Conservation (phyloP, 176 grass and related monocot genomes). For the Pontederia crassipes region DNA sequence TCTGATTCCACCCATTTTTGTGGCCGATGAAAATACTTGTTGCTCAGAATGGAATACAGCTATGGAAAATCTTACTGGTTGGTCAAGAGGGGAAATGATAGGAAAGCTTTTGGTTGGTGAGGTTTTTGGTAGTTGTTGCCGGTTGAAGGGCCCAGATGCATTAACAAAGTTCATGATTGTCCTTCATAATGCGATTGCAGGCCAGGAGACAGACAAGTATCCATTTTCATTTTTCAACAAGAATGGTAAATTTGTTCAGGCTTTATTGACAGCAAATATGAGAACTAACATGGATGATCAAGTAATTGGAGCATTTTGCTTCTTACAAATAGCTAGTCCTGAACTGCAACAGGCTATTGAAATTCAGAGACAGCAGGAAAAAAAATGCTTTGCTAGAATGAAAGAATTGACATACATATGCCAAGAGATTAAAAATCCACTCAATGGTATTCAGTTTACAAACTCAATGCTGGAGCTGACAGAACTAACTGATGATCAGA, state of each 20-base stretch:
- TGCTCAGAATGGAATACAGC: slow-evolving; percentile 96
- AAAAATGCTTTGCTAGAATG: slow-evolving; percentile 86
- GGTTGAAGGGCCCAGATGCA: slow-evolving; percentile 79
- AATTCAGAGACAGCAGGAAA: slow-evolving; percentile 90
- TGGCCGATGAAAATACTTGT: slow-evolving; percentile 88
- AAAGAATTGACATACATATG: slow-evolving; percentile 92
- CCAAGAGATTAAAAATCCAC: slow-evolving; percentile 98
- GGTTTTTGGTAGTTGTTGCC: slow-evolving; percentile 80
- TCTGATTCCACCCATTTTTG: slow-evolving; percentile 98
- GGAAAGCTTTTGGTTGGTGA: slow-evolving; percentile 81
- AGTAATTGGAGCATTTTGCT: slow-evolving; percentile 79
- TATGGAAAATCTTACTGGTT: slow-evolving; percentile 98
- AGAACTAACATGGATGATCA: slow-evolving; percentile 75
- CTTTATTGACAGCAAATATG: slow-evolving; percentile 73
- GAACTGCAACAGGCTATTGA: slow-evolving; percentile 90
- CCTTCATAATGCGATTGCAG: slow-evolving; percentile 82
- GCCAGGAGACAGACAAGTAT: slow-evolving; percentile 73
- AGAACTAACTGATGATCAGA: slow-evolving; percentile 82
- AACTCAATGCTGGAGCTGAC: slow-evolving; percentile 78
- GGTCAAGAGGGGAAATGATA: slow-evolving; percentile 63
- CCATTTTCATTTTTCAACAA: slow-evolving; percentile 91
- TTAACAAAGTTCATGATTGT: slow-evolving; percentile 93
- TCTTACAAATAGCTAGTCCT: slow-evolving; percentile 87
- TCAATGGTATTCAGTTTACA: slow-evolving; percentile 82
- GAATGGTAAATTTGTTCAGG: slow-evolving; percentile 88